Evolutionary conservation across 2,329 filamentous ascomycete genomes (phyloP).

Genomic region (Trichoderma lentiforme): DNA sequence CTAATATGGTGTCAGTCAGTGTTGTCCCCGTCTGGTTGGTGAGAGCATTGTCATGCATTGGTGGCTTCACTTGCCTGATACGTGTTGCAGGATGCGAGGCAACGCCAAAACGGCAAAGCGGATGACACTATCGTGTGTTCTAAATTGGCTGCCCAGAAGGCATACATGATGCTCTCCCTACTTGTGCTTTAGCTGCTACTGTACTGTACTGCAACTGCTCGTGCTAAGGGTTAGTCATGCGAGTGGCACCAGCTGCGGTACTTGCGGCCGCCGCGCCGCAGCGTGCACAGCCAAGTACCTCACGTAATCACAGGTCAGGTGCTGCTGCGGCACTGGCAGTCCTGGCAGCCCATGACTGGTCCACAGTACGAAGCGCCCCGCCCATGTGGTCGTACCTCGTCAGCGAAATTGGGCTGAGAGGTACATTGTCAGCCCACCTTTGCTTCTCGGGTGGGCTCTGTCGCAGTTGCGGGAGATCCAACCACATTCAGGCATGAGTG

Average conservation of each 20-base stretch:
- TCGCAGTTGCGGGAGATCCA: slow-evolving; percentile 17
- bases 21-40: slow-evolving; percentile 5
- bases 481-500: slow-evolving; percentile 17
- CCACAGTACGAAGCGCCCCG: slow-evolving; percentile 1
- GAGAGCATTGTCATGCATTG: slow-evolving; percentile 12
- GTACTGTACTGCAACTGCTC: background rate
- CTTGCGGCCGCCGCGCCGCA: background rate
- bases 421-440: slow-evolving; percentile 9
- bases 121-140: slow-evolving; percentile 8
- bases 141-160: slow-evolving; percentile 1
- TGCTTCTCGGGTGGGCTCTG: background rate
- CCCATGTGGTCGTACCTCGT: slow-evolving; percentile 8
- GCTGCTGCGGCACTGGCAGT: background rate
- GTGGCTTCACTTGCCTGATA: slow-evolving; percentile 14
- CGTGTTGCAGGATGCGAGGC: slow-evolving; percentile 10
- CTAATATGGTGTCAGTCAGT: background rate
- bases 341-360: slow-evolving; percentile 14
- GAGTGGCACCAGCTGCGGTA: background rate
- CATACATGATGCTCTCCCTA: background rate
- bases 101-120: slow-evolving; percentile 12
- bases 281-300: background rate
- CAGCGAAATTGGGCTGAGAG: slow-evolving; percentile 1
- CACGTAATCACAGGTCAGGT: slow-evolving; percentile 16
- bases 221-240: background rate
- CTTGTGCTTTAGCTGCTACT: background rate